Base-by-base conservation (phyloP, 768 basidiomycete species). In the Lentinus brumalis region DNA sequence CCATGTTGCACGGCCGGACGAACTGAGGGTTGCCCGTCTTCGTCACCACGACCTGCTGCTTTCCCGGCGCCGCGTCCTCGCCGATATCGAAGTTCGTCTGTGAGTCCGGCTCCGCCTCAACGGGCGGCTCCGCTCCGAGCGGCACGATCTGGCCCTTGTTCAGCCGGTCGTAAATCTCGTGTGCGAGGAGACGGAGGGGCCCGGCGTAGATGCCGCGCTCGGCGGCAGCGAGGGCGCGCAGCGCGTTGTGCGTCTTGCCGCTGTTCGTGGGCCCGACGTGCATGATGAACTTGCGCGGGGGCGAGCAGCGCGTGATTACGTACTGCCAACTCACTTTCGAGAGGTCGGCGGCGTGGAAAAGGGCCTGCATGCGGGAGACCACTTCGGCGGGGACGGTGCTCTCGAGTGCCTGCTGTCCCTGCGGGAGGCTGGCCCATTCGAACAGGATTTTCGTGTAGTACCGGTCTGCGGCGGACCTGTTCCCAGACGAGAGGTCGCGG, bases 221-320 rank as follows among this genome's bases (percentile, higher is more conserved):
- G 0, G 95, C 86, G 4, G 86, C 84, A 0, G 94, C 91, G 2
- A 99, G 82, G 0, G 95, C 93, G 46, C 92, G 87, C 9, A 99
- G 77, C 0, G 96, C 97, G 69, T 91, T 87, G 70, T 98, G 88
- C 0, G 96, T 99, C 77, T 99, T 99, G 32, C 96, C 97, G 63
- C 92, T 93, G 74, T 98, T 99, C 26, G 97, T 98, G 0, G 97
- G 97, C 0, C 96, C 97, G 42, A 99, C 94, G 68, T 99, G 96
- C 80, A 98, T 88, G 72, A 96, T 89, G 66, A 98, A 78, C 66
- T 88, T 92, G 18, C 96, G 83, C 10, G 61, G 63, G 16, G 79
- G 81, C 63, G 87, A 76, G 11, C 72, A 68, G 10, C 96, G 86
- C 0, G 94, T 86, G 9, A 54, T 16, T 0, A 76, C 69, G 66